Evolutionary conservation across 129 eudicot species (phyloP), one percentile per base, ranked within the genome.

Genomic region (Oenanthe sinensis): DNA sequence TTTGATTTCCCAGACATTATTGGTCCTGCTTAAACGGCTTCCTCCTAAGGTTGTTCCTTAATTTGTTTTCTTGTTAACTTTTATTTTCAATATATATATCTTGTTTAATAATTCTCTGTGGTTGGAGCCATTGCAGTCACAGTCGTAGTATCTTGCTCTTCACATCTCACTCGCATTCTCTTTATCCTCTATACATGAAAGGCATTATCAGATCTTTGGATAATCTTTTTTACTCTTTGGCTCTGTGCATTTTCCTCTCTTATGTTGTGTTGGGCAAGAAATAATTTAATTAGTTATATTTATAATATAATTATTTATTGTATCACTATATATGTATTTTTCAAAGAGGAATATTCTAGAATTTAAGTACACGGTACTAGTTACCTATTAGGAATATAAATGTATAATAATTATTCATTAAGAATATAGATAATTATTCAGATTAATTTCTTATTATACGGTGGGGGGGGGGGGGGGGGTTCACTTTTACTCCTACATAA

Each of bases 21-120:
- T 96, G 97, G 99, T 96, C 82, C 96, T 96, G 76, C 88, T 96
- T 72, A 96, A 96, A 84, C 87, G 99, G 79, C 95, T 92, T 76
- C 99, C 99, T 80, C 99, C 99, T 28, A 87, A 90, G 97, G 97
- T 90, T 62, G n/a, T 65, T 74, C 39, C 37, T 10, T 37, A 36
- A 16, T 67, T 33, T 55, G 16, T 15, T 1, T 43, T 72, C n/a
- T 43, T 14, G 10, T 24, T 45, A 33, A 11, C 8, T 71, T 10
- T 39, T 37, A 36, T 46, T 19, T 43, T 10, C 52, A 42, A 2
- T 19, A 70, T 39, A 16, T 19, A 16, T 19, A 37, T 36, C 6
- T 37, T 39, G 48, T 70, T 39, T 39, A 40, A 6, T 70, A 22
- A 5, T 71, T 40, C 47, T 37, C 30, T 19, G 46, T 20, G 49